Evolutionary conservation across 306 rosid genomes (phyloP).

Genomic region (Sechiopsis laciniata): DNA sequence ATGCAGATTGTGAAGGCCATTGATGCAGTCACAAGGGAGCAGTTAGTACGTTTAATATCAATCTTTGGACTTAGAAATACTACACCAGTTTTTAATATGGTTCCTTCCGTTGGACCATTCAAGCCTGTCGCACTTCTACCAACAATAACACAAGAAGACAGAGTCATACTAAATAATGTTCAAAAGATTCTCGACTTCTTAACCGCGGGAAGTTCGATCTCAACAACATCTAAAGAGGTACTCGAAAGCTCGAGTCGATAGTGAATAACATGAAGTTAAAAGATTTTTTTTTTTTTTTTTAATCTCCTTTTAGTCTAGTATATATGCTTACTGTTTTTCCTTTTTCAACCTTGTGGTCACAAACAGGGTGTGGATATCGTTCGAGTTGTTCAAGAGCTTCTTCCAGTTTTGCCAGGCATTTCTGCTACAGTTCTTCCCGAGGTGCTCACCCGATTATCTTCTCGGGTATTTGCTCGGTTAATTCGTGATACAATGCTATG

Average conservation of each 20-base stretch:
- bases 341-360: conserved; percentile 22
- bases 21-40: conserved; percentile 93
- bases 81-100: conserved; percentile 76
- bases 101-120: conserved; percentile 70
- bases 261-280: conserved; percentile 3
- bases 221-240: conserved; percentile 67
- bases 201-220: conserved; percentile 73
- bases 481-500: conserved; percentile 75
- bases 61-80: conserved; percentile 68
- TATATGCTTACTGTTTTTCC: not conserved
- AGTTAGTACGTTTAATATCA: conserved; percentile 65
- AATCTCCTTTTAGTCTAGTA: not conserved
- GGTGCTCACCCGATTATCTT: conserved; percentile 66
- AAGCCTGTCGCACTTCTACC: conserved; percentile 78
- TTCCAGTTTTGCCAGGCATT: conserved; percentile 80
- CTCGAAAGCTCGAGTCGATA: conserved; percentile 15
- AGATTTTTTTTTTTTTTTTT: not conserved
- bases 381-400: conserved; percentile 66
- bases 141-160: conserved; percentile 72
- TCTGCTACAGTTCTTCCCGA: conserved; percentile 80
- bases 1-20: conserved; percentile 90
- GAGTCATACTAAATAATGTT: conserved; percentile 81
- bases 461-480: conserved; percentile 80
- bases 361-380: conserved; percentile 50
- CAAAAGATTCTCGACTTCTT: conserved; percentile 75